Evolutionary conservation across 768 basidiomycete species (phyloP).

Genomic region (Leccinum barrowsii): DNA sequence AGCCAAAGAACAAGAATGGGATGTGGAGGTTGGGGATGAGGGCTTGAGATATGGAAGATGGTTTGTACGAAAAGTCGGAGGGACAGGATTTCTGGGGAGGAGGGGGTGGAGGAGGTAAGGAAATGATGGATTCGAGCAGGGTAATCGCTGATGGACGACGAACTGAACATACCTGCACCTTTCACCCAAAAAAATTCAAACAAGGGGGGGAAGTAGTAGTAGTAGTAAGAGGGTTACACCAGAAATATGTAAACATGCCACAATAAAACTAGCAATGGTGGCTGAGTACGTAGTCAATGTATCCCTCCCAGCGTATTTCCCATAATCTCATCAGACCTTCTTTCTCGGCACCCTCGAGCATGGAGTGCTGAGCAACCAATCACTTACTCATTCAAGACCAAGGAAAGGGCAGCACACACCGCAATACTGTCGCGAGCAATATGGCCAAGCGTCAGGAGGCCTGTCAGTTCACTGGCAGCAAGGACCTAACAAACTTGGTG

Average conservation of each 20-base stretch:
- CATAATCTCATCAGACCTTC: constrained; percentile 38
- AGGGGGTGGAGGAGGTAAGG: constrained; percentile 53
- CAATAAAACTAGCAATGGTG: constrained; percentile 19
- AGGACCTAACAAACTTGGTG: constrained; percentile 44
- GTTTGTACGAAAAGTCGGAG: constrained; percentile 36
- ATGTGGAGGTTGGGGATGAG: constrained; percentile 41
- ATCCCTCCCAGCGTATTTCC: constrained; percentile 47
- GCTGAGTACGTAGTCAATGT: constrained; percentile 26
- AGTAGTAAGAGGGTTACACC: constrained; percentile 9
- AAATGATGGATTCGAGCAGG: constrained; percentile 55
- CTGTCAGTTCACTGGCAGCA: constrained; percentile 64
- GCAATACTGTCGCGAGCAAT: constrained; percentile 72
- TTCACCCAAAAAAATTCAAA: background rate
- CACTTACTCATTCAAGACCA: background rate
- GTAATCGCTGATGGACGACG: constrained; percentile 34
- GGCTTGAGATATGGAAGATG: constrained; percentile 38
- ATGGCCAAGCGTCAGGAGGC: constrained; percentile 57
- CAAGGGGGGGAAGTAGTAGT: background rate
- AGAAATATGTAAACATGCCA: constrained; percentile 16
- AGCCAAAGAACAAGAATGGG: constrained; percentile 39
- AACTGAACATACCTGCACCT: constrained; percentile 35
- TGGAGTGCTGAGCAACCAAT: constrained; percentile 44
- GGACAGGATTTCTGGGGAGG: constrained; percentile 47
- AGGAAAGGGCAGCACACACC: constrained; percentile 7
- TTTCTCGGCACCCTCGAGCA: constrained; percentile 47